Percentiles rank a stretch among this genome's conserved stretches.
Evolutionary conservation across 2,329 filamentous ascomycete genomes (phyloP).

Genomic region (Mollisia scopiformis): DNA sequence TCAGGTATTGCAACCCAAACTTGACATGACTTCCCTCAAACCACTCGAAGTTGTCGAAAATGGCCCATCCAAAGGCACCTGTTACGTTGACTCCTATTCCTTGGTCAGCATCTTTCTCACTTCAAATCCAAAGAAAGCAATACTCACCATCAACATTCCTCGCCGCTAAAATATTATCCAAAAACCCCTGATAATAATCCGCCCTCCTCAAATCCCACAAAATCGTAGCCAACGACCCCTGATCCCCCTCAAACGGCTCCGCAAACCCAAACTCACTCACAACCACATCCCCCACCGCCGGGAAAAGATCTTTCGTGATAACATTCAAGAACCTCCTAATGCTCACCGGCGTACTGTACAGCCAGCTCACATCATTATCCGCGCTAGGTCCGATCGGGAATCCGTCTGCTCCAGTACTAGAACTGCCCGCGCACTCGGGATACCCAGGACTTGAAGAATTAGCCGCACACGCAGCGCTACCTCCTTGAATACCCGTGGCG

Average conservation of each 20-base stretch:
- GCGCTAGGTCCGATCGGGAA: slow-evolving; percentile 49
- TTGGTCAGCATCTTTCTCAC: slow-evolving; percentile 33
- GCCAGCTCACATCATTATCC: slow-evolving; percentile 44
- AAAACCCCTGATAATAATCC: slow-evolving; percentile 77
- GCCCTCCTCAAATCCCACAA: slow-evolving; percentile 79
- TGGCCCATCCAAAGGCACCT: slow-evolving; percentile 85
- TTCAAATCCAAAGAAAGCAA: neutral
- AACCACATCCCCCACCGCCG: slow-evolving; percentile 38
- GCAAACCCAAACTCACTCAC: slow-evolving; percentile 35
- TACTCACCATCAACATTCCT: slow-evolving; percentile 62
- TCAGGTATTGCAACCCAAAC: slow-evolving; percentile 36
- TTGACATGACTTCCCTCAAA: slow-evolving; percentile 43
- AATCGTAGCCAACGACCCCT: slow-evolving; percentile 43
- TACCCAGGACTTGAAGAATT: slow-evolving; percentile 30
- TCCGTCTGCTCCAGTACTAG: slow-evolving; percentile 39
- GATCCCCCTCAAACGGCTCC: slow-evolving; percentile 32
- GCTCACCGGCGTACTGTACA: slow-evolving; percentile 43
- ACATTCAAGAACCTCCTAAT: slow-evolving; percentile 45
- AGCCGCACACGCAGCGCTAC: slow-evolving; percentile 40
- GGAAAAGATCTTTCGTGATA: slow-evolving; percentile 44
- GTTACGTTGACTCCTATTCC: slow-evolving; percentile 68
- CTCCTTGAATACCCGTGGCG: slow-evolving; percentile 37
- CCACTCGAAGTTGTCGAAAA: slow-evolving; percentile 62
- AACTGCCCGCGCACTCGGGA: slow-evolving; percentile 36
- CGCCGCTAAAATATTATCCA: slow-evolving; percentile 67